Percentiles rank a stretch among this genome's conserved stretches.
These are phyloP conservation scores for Zancudomyces culisetae DNA, from an alignment of 371 early-diverging fungal genomes.

Conservation along the genomic window DNA sequence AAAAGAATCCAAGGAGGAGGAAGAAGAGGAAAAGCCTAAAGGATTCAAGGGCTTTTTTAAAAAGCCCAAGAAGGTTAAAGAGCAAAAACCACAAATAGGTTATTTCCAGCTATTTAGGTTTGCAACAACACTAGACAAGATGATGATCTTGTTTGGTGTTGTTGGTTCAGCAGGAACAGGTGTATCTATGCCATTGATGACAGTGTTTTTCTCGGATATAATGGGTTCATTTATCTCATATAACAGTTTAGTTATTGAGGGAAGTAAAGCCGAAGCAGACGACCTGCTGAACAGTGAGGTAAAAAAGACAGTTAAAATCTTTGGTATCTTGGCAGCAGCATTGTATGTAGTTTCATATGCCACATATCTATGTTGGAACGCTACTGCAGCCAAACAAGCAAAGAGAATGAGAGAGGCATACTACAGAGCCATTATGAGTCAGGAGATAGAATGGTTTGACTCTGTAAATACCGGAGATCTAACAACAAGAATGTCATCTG, in stretches of 20 bases:
- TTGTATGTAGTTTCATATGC: conserved; percentile 11
- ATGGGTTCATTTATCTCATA: conserved; percentile 9
- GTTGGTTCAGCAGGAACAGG: conserved; percentile 25
- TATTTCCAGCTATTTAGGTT: conserved; percentile 59
- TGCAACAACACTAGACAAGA: conserved; percentile 34
- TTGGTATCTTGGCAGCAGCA: conserved; percentile 11
- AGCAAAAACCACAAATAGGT: no score
- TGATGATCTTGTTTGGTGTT: conserved; percentile 30
- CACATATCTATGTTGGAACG: conserved; percentile 12
- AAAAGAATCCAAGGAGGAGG: no score
- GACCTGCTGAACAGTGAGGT: conserved; percentile 10
- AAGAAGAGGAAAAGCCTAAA: no score
- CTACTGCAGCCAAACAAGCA: conserved; percentile 22
- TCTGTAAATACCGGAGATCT: conserved; percentile 40
- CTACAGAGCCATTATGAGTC: conserved; percentile 59
- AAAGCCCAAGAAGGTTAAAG: no score
- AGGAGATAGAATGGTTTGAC: conserved; percentile 88
- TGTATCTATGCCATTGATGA: conserved; percentile 31
- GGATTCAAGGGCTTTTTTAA: no score
- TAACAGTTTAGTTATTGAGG: conserved; percentile 6
- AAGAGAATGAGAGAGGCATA: conserved; percentile 41
- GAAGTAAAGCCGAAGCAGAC: conserved; percentile 1
- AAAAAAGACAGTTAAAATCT: conserved; percentile 16
- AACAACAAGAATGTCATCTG: conserved; percentile 54
- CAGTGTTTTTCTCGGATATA: conserved; percentile 27